These are phyloP conservation scores for Abelmoschus esculentus DNA, from an alignment of 345 rosid species.

Conservation along the genomic window DNA sequence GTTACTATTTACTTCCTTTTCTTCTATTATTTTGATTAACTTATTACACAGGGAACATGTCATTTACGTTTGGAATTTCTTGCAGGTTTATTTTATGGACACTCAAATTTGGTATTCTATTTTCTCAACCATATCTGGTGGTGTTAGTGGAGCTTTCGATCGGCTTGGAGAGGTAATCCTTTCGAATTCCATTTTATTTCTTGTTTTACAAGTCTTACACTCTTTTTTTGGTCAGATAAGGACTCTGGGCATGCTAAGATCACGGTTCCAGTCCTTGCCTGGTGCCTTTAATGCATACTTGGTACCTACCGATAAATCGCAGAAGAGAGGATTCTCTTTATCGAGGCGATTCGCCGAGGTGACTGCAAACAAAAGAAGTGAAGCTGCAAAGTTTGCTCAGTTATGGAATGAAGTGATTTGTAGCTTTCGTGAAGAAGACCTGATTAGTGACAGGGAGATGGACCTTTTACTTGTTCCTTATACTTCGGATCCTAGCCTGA, in stretches of 20 bases:
- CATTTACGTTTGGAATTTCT: constrained; percentile 14
- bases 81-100: constrained; percentile 45
- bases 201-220: not conserved
- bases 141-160: constrained; percentile 86
- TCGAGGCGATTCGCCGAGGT: constrained; percentile 83
- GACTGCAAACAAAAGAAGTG: constrained; percentile 81
- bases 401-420: constrained; percentile 94
- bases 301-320: constrained; percentile 77
- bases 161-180: constrained; percentile 84
- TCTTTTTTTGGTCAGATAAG: constrained; percentile 48
- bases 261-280: constrained; percentile 90
- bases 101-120: constrained; percentile 94
- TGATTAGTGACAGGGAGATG: constrained; percentile 98
- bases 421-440: constrained; percentile 96
- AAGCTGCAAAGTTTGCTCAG: constrained; percentile 98
- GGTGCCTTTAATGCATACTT: constrained; percentile 80
- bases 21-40: not conserved
- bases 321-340: constrained; percentile 82
- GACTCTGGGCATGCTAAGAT: constrained; percentile 95
- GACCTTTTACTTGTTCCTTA: constrained; percentile 92
- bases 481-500: constrained; percentile 82
- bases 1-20: constrained; percentile 10
- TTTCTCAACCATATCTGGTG: constrained; percentile 85
- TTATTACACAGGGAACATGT: constrained; percentile 4
- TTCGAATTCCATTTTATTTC: not conserved